Evolutionary conservation across 345 rosid species (phyloP), one percentile per base, ranked within the genome.

Genomic region (Camelina neglecta): DNA sequence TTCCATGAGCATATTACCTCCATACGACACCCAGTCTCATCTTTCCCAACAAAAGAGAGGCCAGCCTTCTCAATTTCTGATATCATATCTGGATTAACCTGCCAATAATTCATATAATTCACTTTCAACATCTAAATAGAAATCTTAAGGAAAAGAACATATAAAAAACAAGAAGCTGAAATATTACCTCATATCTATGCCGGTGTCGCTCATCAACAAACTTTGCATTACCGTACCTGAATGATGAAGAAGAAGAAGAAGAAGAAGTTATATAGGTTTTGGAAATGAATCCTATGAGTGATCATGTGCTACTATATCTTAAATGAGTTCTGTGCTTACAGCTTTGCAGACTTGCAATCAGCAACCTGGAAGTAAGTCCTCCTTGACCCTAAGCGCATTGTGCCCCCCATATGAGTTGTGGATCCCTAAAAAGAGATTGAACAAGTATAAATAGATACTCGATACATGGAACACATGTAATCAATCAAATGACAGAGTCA

Each of bases 341-440:
- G 69, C 65, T 86, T 87, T 42, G 93, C 90, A 78, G 93, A 87
- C 81, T 73, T 88, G 87, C 96, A 88, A 69, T 90, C 84, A 48
- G 80, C 54, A 82, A 74, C 83, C 83, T 81, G 80, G 73, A 90
- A 88, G 81, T 83, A 79, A 44, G 96, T 90, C 81, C 83, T 87
- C 79, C 96, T 87, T 71, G 93, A 90, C 36, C 96, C 96, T 45
- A 87, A 76, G 24, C 96, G 90, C 96, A 90, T 88, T 36, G 96
- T 90, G 36, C 90, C 96, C 48, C 96, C 96, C 96, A 88, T 88
- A 64, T 88, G 93, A 75, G 93, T 90, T 82, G 84, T 90, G 44
- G 96, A 90, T 45, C 77, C 96, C 93, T 85, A 45, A 38, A 54
- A 2, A 49, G 15, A 71, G 67, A 63, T 63, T 64, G 8, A 65